These are phyloP conservation scores for Aspergillus bertholletiae DNA, from an alignment of 495 filamentous ascomycete genomes.

Conservation along the genomic window DNA sequence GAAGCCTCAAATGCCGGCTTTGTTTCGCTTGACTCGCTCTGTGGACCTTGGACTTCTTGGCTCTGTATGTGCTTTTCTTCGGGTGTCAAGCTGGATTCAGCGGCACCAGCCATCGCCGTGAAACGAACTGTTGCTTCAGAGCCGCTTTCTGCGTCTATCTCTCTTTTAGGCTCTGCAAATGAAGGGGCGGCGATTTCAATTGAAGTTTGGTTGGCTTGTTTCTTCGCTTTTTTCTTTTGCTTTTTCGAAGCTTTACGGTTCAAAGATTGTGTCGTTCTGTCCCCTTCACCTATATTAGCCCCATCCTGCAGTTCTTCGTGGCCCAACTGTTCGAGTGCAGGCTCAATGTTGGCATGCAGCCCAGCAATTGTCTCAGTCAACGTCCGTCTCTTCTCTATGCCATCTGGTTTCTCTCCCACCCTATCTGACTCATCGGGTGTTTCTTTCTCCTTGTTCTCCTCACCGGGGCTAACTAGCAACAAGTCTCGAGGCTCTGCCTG, in stretches of 20 bases:
- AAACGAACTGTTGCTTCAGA: background rate
- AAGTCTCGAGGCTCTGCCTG: background rate
- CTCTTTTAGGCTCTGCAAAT: slow-evolving; percentile 1
- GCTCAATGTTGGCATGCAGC: background rate
- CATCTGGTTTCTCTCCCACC: background rate
- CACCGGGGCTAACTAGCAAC: slow-evolving; percentile 23
- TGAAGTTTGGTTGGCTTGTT: slow-evolving; percentile 12
- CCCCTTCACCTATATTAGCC: slow-evolving; percentile 1
- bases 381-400: background rate
- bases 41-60: background rate
- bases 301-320: background rate
- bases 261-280: background rate
- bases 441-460: slow-evolving; percentile 22
- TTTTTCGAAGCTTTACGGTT: slow-evolving; percentile 25
- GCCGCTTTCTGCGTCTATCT: background rate
- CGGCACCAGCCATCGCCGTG: background rate
- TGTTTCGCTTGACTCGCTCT: background rate
- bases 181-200: slow-evolving; percentile 9
- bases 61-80: background rate
- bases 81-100: no score
- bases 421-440: background rate
- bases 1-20: background rate
- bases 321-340: slow-evolving; percentile 10
- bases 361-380: background rate
- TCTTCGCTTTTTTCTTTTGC: slow-evolving; percentile 27